Evolutionary conservation across 768 basidiomycete species (phyloP).

Genomic region (Crucibulum laeve): DNA sequence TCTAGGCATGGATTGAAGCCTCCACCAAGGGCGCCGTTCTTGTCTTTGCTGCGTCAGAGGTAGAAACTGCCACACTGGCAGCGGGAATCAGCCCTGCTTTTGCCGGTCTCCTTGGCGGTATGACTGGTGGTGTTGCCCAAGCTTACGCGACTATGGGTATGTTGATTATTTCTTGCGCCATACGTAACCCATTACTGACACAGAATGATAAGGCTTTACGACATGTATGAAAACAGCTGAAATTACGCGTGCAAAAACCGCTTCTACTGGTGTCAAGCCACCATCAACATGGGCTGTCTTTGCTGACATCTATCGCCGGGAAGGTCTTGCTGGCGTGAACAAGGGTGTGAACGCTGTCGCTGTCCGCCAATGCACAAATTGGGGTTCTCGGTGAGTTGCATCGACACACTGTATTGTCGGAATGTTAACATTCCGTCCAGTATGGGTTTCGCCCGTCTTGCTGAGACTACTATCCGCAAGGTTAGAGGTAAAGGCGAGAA

Average conservation of each 20-base stretch:
- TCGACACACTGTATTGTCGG: background rate
- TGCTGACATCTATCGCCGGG: constrained; percentile 88
- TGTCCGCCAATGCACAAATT: constrained; percentile 89
- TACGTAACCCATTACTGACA: background rate
- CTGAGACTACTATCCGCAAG: constrained; percentile 76
- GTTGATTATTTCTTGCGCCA: constrained; percentile 4
- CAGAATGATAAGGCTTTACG: constrained; percentile 77
- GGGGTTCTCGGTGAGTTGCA: constrained; percentile 75
- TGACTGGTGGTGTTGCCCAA: constrained; percentile 96
- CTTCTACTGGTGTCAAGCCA: constrained; percentile 76
- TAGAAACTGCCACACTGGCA: constrained; percentile 63
- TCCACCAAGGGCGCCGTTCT: constrained; percentile 97
- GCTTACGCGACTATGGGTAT: constrained; percentile 99
- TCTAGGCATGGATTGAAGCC: constrained; percentile 97
- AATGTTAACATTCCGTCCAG: constrained; percentile 30
- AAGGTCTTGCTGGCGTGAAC: constrained; percentile 95
- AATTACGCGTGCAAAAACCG: constrained; percentile 94
- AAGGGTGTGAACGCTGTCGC: constrained; percentile 98
- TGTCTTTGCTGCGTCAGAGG: constrained; percentile 93
- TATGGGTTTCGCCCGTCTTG: constrained; percentile 95
- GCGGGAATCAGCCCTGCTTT: constrained; percentile 76
- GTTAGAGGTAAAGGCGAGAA: constrained; percentile 74
- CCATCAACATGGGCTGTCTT: constrained; percentile 94
- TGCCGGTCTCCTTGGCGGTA: constrained; percentile 91
- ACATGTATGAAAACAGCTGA: constrained; percentile 99